Evolutionary conservation across 441 rosid genomes (phyloP).

Genomic region (Pelargonium fulgidum): DNA sequence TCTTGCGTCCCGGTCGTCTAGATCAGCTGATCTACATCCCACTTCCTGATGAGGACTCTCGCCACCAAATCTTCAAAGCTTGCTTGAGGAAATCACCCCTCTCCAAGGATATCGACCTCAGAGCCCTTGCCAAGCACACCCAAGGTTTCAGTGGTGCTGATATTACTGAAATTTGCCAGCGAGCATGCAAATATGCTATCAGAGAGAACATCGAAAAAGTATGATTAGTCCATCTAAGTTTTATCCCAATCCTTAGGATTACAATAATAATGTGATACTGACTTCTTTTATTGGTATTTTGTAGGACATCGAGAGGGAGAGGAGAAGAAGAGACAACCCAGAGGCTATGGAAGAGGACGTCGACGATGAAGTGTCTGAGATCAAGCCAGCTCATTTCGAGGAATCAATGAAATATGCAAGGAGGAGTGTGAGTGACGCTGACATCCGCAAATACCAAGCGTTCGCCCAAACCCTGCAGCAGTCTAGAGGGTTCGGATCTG

Average conservation of each 20-base stretch:
- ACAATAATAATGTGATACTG: too few relatives aligned
- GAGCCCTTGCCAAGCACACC: conserved; percentile 55
- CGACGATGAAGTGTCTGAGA: not conserved
- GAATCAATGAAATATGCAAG: not conserved
- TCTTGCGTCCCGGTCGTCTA: conserved; percentile 63
- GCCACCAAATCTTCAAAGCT: conserved; percentile 53
- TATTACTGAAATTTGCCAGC: conserved; percentile 70
- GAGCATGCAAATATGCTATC: conserved; percentile 64
- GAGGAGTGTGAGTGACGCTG: not conserved
- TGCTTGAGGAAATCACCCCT: conserved; percentile 66
- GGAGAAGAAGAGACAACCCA: not conserved
- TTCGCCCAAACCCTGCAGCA: not conserved
- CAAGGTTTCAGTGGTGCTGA: conserved; percentile 78
- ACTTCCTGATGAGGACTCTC: conserved; percentile 54
- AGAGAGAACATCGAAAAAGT: conserved; percentile 75
- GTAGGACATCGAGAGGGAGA: conserved; percentile 2
- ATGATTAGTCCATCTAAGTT: not conserved
- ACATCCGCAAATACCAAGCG: not conserved
- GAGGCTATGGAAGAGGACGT: not conserved
- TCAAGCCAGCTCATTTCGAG: not conserved
- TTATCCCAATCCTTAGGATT: not conserved
- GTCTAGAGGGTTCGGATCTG: conserved; percentile 1
- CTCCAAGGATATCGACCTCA: conserved; percentile 57
- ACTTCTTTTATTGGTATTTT: too few relatives aligned
- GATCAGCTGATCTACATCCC: conserved; percentile 72